Conservation (phyloP, 371 early-diverging fungal species). For the Mortierella sp. region DNA sequence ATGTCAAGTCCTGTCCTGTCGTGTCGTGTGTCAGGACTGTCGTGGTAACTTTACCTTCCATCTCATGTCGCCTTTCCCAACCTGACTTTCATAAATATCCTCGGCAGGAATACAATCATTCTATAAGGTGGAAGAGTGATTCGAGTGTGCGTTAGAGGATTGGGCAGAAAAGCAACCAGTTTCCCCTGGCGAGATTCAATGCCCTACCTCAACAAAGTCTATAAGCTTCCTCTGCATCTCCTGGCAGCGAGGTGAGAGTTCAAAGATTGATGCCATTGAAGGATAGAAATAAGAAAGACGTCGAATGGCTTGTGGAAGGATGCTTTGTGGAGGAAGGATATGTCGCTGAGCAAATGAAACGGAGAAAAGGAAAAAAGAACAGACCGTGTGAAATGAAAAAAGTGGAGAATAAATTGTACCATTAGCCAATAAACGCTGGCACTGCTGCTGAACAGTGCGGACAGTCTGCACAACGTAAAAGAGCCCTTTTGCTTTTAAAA, state of each 20-base stretch:
- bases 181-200: neutral
- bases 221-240: slow-evolving; percentile 75
- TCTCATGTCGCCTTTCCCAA: slow-evolving; percentile 80
- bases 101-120: slow-evolving; percentile 97
- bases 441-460: too few species aligned
- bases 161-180: too few species aligned
- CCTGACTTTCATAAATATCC: slow-evolving; percentile 74
- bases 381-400: neutral
- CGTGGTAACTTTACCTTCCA: slow-evolving; percentile 74
- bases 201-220: slow-evolving; percentile 84
- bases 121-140: slow-evolving; percentile 54
- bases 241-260: slow-evolving; percentile 75
- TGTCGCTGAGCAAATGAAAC: too few species aligned
- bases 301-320: neutral
- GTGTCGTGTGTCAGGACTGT: neutral
- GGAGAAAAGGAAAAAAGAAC: neutral
- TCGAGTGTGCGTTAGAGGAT: neutral
- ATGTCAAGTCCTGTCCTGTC: too few species aligned
- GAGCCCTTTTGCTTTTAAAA: too few species aligned
- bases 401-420: neutral
- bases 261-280: slow-evolving; percentile 47
- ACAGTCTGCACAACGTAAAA: too few species aligned
- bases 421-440: too few species aligned
- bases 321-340: neutral
- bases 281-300: neutral